These are phyloP conservation scores for Boletus eberwhitei DNA, from an alignment of 768 basidiomycete species.

Conservation along the genomic window DNA sequence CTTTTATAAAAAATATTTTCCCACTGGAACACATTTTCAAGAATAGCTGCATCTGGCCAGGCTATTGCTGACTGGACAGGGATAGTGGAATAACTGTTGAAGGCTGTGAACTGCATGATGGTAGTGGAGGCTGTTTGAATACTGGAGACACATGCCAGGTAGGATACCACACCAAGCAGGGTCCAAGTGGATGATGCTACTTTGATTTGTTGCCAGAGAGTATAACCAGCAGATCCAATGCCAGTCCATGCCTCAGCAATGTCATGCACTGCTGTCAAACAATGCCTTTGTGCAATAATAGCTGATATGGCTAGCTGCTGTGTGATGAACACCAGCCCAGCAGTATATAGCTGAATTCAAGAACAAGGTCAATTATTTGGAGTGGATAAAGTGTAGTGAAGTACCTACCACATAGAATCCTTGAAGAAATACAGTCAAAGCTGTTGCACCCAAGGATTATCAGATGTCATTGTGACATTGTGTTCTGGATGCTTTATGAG, in stretches of 20 bases:
- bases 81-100: conserved; percentile 1
- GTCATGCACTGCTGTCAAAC: conserved; percentile 21
- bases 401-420: background rate
- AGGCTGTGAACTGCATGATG: conserved; percentile 18
- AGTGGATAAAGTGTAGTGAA: no score
- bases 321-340: conserved; percentile 16
- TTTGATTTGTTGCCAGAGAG: conserved; percentile 15
- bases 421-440: background rate
- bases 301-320: conserved; percentile 16
- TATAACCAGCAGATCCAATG: conserved; percentile 15
- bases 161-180: conserved; percentile 13
- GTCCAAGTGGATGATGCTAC: conserved; percentile 9
- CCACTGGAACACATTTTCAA: conserved; percentile 1
- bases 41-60: conserved; percentile 6
- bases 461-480: background rate
- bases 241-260: conserved; percentile 21
- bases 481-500: background rate
- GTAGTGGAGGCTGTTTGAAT: conserved; percentile 23
- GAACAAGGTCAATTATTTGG: background rate
- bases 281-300: conserved; percentile 2
- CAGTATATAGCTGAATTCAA: conserved; percentile 12
- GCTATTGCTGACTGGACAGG: background rate
- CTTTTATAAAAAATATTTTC: background rate
- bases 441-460: background rate
- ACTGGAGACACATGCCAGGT: conserved; percentile 17